Evolutionary conservation across 2,329 filamentous ascomycete genomes (phyloP).

Genomic region (Endocalyx cinctus): DNA sequence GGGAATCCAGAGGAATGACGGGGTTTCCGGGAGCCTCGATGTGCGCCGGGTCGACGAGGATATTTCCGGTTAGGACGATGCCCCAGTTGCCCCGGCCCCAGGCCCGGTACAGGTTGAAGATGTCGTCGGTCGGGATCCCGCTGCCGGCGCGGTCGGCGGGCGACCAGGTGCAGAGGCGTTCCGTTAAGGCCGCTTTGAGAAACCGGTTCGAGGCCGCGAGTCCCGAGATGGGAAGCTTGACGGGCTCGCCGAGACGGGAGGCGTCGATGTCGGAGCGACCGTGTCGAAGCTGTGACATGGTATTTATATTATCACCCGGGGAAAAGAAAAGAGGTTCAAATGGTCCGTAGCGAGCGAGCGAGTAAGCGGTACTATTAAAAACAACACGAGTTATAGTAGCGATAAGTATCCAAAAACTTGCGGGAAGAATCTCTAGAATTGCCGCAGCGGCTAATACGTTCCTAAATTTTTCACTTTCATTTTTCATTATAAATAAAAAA

Average conservation of each 20-base stretch:
- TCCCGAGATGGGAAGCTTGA: conserved; percentile 2
- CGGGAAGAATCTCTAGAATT: too few relatives aligned
- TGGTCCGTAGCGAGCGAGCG: too few relatives aligned
- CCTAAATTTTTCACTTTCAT: too few relatives aligned
- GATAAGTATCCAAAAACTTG: too few relatives aligned
- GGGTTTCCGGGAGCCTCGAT: conserved; percentile 51
- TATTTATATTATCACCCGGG: too few relatives aligned
- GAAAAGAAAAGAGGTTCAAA: too few relatives aligned
- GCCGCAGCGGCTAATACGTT: too few relatives aligned
- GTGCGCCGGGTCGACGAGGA: conserved; percentile 58
- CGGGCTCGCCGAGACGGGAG: conserved; percentile 1
- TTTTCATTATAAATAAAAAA: too few relatives aligned
- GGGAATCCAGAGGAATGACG: conserved; percentile 49
- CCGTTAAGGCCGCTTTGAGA: conserved; percentile 6
- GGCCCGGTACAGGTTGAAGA: conserved; percentile 13
- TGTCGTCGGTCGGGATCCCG: conserved; percentile 1
- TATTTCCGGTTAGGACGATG: conserved; percentile 56
- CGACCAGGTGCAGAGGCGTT: conserved; percentile 3
- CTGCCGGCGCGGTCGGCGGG: neutral
- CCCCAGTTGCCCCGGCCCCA: conserved; percentile 57
- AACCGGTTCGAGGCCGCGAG: conserved; percentile 4
- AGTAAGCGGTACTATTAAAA: too few relatives aligned
- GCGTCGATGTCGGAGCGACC: too few relatives aligned
- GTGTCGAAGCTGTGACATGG: too few relatives aligned
- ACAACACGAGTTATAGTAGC: too few relatives aligned